These are phyloP conservation scores for Aspergillus flavus DNA, from an alignment of 2,329 filamentous ascomycete genomes.

Conservation along the genomic window DNA sequence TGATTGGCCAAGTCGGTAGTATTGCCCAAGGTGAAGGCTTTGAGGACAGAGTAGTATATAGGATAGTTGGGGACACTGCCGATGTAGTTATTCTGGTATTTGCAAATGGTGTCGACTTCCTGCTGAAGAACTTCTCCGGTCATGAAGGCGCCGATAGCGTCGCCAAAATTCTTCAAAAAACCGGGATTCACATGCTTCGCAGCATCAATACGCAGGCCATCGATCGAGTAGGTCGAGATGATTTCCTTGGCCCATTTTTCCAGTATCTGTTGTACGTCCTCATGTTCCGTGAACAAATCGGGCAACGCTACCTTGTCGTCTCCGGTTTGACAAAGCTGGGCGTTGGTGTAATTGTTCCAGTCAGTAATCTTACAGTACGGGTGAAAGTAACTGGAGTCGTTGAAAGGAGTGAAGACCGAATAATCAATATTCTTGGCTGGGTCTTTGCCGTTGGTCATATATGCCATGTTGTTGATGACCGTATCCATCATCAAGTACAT, in stretches of 20 bases:
- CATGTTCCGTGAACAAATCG: constrained; percentile 50
- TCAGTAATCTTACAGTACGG: constrained; percentile 21
- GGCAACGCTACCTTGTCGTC: constrained; percentile 52
- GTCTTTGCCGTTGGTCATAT: constrained; percentile 9
- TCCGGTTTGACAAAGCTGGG: constrained; percentile 41
- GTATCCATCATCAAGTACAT: constrained; percentile 56
- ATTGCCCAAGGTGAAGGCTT: constrained; percentile 36
- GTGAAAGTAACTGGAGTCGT: constrained; percentile 23
- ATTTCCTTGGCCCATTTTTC: constrained; percentile 44
- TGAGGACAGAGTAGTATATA: constrained; percentile 35
- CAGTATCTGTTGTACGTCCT: constrained; percentile 40
- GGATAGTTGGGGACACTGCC: constrained; percentile 52
- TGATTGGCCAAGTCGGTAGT: constrained; percentile 27
- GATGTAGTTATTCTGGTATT: constrained; percentile 43
- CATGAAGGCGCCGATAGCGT: constrained; percentile 43
- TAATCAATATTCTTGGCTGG: constrained; percentile 19
- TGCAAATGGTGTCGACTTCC: constrained; percentile 39
- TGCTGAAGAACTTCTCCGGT: constrained; percentile 49
- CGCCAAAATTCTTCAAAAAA: constrained; percentile 43
- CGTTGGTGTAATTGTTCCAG: constrained; percentile 11
- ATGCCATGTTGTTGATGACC: constrained; percentile 41
- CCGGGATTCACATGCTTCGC: constrained; percentile 48
- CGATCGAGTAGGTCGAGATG: constrained; percentile 48
- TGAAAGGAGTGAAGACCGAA: constrained; percentile 22
- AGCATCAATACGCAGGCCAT: constrained; percentile 56